These are phyloP conservation scores for Pyrrhoderma lamaoense DNA, from an alignment of 1,284 basidiomycete species.

Conservation along the genomic window DNA sequence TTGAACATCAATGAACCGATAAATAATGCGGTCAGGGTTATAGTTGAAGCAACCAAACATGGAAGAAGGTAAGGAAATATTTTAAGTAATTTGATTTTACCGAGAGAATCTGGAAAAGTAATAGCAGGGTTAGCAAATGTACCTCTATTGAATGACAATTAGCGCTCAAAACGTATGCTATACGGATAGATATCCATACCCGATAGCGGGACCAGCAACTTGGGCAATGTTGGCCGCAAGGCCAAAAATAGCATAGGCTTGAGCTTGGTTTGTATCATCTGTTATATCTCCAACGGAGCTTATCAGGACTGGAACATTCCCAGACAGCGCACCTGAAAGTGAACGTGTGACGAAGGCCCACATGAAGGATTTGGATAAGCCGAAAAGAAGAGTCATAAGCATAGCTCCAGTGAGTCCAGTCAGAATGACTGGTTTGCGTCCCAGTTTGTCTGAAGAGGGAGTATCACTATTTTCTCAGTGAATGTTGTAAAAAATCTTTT, in stretches of 20 bases:
- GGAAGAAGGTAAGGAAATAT: conserved; percentile 24
- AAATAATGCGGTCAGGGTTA: conserved; percentile 14
- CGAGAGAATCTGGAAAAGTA: conserved; percentile 19
- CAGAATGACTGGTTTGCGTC: conserved; percentile 26
- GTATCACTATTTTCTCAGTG: no score
- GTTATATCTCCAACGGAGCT: conserved; percentile 21
- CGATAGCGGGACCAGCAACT: conserved; percentile 18
- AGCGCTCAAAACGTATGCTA: conserved; percentile 18
- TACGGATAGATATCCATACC: not conserved
- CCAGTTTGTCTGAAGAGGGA: conserved; percentile 20
- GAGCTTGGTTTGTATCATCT: conserved; percentile 24
- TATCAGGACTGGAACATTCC: conserved; percentile 22
- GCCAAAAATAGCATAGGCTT: conserved; percentile 23
- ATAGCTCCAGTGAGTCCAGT: conserved; percentile 25
- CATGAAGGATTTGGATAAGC: conserved; percentile 24
- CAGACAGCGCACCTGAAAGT: conserved; percentile 24
- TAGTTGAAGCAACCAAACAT: conserved; percentile 19
- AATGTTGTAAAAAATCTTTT: not conserved
- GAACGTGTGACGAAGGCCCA: conserved; percentile 21
- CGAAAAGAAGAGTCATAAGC: conserved; percentile 24
- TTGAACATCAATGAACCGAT: conserved; percentile 15
- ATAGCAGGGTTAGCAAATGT: conserved; percentile 17
- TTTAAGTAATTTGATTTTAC: conserved; percentile 19
- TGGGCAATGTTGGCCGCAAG: conserved; percentile 19
- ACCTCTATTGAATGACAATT: conserved; percentile 4